Evolutionary conservation across 495 filamentous ascomycete species (phyloP), one percentile per base, ranked within the genome.

Genomic region (Penicillium manginii): DNA sequence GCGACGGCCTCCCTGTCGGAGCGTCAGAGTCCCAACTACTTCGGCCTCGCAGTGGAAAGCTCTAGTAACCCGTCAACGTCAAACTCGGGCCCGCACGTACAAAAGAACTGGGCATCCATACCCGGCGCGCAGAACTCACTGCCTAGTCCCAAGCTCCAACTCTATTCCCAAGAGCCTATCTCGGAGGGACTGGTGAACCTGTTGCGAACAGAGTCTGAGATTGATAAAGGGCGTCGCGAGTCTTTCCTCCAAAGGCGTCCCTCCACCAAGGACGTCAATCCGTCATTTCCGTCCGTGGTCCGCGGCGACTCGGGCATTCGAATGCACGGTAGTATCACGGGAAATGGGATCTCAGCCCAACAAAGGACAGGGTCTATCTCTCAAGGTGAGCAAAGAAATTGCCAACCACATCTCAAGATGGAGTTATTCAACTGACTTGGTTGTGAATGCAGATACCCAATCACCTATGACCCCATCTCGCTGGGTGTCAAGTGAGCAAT

Each of bases 21-120:
- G 61, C 72, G 81, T 6, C 69, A 87, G 18, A 91, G 88, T 66
- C 88, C 91, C 18, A 91, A 88, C 67, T 96, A 97, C 72, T 97
- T 97, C 62, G 88, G 87, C 46, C 80, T 94, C 48, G 75, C 80
- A 29, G 74, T 89, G 52, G 88, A 93, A 42, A 77, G 83, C 31
- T 57, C 73, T 21, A 77, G 64, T 47, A 86, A 89, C 60, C 71
- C 82, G n/a, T 78, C 83, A 52, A 80, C 85, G 49, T 88, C 88
- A 2, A 79, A 78, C 48, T 75, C 79, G 42, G 74, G 85, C 18
- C 79, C 85, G 8, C 71, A 82, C 49, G 59, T 75, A 7, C 83
- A 83, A 56, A 83, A 85, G 61, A 88, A 88, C 73, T 92, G 88
- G 87, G 89, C 88, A 57, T 79, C 85, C 12, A 81, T 85, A 10